Percentiles rank a stretch among this genome's conserved stretches.
Conservation (phyloP, 2,329 filamentous ascomycete genomes). For the Penicillium janthinellum region DNA sequence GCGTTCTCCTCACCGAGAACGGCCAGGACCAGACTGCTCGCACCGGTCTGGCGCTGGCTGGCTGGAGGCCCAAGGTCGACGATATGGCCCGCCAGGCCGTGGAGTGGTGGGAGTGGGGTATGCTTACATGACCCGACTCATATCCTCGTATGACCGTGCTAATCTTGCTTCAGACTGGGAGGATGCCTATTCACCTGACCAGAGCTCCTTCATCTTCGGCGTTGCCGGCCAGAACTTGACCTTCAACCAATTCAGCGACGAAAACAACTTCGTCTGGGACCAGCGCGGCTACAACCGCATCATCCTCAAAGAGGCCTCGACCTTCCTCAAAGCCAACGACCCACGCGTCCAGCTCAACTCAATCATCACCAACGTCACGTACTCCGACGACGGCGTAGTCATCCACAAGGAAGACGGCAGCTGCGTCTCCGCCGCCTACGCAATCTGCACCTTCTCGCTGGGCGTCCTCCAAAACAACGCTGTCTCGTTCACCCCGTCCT, state of each 20-base stretch:
- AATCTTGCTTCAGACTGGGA: conserved; percentile 56
- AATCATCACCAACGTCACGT: conserved; percentile 57
- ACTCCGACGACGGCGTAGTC: conserved; percentile 56
- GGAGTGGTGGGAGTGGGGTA: conserved; percentile 61
- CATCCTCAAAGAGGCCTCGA: conserved; percentile 58
- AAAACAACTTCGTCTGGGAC: conserved; percentile 64
- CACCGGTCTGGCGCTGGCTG: conserved; percentile 60
- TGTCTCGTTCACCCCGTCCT: conserved; percentile 59
- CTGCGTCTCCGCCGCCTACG: conserved; percentile 63
- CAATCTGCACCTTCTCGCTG: conserved; percentile 68
- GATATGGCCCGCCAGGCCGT: conserved; percentile 51
- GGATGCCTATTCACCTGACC: conserved; percentile 58
- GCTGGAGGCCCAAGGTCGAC: conserved; percentile 59
- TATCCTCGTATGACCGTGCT: conserved; percentile 2
- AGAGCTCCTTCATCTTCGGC: conserved; percentile 59
- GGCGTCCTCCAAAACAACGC: conserved; percentile 66
- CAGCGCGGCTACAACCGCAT: conserved; percentile 63
- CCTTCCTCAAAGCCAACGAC: conserved; percentile 61
- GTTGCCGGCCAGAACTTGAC: conserved; percentile 61
- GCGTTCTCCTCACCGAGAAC: conserved; percentile 60
- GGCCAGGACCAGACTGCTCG: conserved; percentile 64
- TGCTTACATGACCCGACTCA: conserved; percentile 1
- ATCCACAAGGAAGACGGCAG: conserved; percentile 56
- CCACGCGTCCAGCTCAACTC: conserved; percentile 61
- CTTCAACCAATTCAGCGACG: conserved; percentile 63